Evolutionary conservation across 2,329 filamentous ascomycete species (phyloP), one percentile per base, ranked within the genome.

Genomic region (Kalmusia sp.): DNA sequence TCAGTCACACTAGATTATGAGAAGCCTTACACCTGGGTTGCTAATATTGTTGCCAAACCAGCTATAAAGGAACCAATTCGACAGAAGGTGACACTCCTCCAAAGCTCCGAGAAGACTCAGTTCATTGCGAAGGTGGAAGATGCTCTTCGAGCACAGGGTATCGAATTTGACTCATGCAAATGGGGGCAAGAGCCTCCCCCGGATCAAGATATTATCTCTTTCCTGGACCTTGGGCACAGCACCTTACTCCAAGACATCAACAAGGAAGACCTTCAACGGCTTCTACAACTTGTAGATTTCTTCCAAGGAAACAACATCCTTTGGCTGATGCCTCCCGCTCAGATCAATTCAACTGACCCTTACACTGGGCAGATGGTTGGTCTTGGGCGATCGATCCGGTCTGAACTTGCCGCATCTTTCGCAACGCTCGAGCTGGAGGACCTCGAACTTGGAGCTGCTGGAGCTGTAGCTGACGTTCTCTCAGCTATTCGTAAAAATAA

Each of bases 1-100:
- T 37, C 34, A 4, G 34, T 37, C 6, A 37, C 34, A 3, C 9
- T 37, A 38, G 69, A 74, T 35, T 37, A 51, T 34, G 57, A 62
- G n/a, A 25, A 49, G 11, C 61, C 34, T 7, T 37, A 37, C 58
- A 19, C 50, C 46, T 39, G 52, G 65, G 14, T 41, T 56, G 34
- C 58, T 52, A n/a, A 63, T 24, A 38, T 41, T 14, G 38, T 41
- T 25, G 34, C 34, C n/a, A 37, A 37, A 17, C 34, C 34, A 37
- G 34, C n/a, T 4, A 14, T 37, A n/a, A 37, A 37, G 15, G 34
- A 37, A 3, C 12, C 34, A 37, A 17, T 17, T 17, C 34, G n/a
- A 9, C 34, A 37, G n/a, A 37, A 19, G 34, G 37, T 22, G 6
- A 25, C 21, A 15, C 14, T n/a, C 11, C 8, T n/a, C 4, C 9